Percentiles rank a stretch among this genome's conserved stretches.
Conservation (phyloP, 2,329 filamentous ascomycete species). For the Microcyclospora tardicrescens region DNA sequence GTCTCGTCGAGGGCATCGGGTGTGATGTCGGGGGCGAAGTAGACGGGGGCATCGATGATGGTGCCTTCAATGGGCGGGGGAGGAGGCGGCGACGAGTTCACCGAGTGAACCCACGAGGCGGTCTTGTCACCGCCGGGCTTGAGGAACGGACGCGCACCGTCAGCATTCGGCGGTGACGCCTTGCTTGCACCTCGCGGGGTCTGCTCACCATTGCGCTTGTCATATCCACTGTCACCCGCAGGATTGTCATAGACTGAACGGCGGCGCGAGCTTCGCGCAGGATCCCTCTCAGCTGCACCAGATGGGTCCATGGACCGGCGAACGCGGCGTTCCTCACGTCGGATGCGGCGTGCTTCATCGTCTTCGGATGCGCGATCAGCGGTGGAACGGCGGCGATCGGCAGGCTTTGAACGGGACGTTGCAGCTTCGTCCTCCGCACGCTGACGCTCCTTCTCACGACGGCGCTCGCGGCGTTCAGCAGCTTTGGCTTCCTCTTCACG, state of each 20-base stretch:
- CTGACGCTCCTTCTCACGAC: conserved; percentile 15
- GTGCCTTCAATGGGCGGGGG: conserved; percentile 34
- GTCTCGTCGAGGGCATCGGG: conserved; percentile 14
- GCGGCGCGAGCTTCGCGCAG: conserved; percentile 17
- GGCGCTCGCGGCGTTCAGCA: conserved; percentile 17
- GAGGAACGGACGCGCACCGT: conserved; percentile 20
- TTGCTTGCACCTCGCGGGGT: conserved; percentile 3
- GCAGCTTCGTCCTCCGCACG: conserved; percentile 12
- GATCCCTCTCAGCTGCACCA: conserved; percentile 17
- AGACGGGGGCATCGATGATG: conserved; percentile 30
- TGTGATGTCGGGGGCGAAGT: conserved; percentile 15
- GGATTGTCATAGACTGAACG: conserved; percentile 23
- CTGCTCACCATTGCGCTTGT: conserved; percentile 28
- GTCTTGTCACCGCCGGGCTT: conserved; percentile 33
- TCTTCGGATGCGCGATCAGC: conserved; percentile 12
- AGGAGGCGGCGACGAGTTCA: conserved; percentile 34
- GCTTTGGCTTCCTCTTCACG: conserved; percentile 17
- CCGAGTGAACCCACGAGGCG: conserved; percentile 35
- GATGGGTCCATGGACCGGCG: conserved; percentile 26
- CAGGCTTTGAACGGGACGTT: neutral
- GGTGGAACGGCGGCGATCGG: conserved; percentile 13
- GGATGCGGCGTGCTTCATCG: conserved; percentile 23
- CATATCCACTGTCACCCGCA: conserved; percentile 29
- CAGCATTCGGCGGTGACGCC: conserved; percentile 10
- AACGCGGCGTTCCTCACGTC: conserved; percentile 32